phyloP scores from a whole-genome alignment of 768 basidiomycete species.

The Mycena maculata region DNA sequence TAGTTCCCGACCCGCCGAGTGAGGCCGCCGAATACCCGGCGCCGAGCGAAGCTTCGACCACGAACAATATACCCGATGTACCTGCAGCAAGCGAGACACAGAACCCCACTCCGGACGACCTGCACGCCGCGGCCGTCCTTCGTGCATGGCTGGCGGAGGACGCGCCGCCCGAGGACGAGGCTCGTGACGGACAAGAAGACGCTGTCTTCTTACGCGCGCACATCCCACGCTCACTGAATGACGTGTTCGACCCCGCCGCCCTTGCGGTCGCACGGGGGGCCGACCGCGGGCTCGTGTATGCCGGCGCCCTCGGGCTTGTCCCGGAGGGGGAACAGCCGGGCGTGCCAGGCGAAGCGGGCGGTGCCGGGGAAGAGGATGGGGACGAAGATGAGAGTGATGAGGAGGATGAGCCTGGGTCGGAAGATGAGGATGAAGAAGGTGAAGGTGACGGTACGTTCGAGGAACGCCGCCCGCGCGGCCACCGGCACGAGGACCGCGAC shows the following conservation, averaged over 20 bases:
- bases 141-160: constrained; percentile 35
- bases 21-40: no score
- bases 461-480: constrained; percentile 63
- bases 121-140: constrained; percentile 32
- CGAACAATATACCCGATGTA: no score
- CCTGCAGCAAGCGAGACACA: constrained; percentile 41
- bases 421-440: constrained; percentile 48
- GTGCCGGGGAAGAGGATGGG: constrained; percentile 37
- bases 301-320: constrained; percentile 86
- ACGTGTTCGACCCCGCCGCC: constrained; percentile 94
- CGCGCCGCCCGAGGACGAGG: constrained; percentile 26
- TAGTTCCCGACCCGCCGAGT: no score
- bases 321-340: constrained; percentile 4
- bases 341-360: constrained; percentile 37
- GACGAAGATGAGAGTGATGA: constrained; percentile 39
- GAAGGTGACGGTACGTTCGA: constrained; percentile 53
- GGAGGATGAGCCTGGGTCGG: constrained; percentile 47
- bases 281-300: constrained; percentile 83
- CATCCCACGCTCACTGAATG: constrained; percentile 92
- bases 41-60: no score
- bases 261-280: constrained; percentile 78
- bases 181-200: constrained; percentile 74
- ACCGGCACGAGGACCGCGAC: constrained; percentile 92
- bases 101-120: background rate
- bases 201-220: constrained; percentile 90